Conservation (phyloP, 78 protist species). For the Anaeramoeba flamelloides region DNA sequence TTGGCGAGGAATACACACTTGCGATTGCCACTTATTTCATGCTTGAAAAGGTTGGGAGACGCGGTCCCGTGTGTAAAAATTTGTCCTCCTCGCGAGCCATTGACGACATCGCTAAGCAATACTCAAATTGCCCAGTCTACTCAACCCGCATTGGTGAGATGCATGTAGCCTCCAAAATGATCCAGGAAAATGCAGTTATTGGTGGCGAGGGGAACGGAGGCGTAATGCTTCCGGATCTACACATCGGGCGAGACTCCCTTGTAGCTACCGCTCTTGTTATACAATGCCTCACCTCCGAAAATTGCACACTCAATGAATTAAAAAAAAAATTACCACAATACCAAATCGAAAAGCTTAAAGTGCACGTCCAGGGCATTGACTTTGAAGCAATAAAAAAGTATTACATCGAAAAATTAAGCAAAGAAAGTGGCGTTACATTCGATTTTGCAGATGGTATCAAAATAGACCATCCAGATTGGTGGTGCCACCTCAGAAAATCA, state of each 20-base stretch:
- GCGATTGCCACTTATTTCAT: constrained; percentile 15
- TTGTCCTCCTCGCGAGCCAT: constrained; percentile 11
- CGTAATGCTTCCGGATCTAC: constrained; percentile 32
- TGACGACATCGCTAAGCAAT: constrained; percentile 5
- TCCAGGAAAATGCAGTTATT: not conserved
- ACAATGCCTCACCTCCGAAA: not conserved
- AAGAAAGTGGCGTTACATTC: not conserved
- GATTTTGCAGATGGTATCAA: constrained; percentile 12
- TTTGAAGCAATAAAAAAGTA: not conserved
- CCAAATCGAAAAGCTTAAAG: not conserved
- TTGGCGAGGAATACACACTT: constrained; percentile 35
- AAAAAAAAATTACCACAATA: not conserved
- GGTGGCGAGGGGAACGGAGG: constrained; percentile 46
- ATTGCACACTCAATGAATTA: not conserved
- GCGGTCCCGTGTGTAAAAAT: constrained; percentile 16
- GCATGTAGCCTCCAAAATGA: constrained; percentile 27
- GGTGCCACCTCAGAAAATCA: constrained; percentile 24
- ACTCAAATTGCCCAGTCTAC: constrained; percentile 1
- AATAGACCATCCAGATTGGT: constrained; percentile 4
- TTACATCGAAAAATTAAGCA: not conserved
- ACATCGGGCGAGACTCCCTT: constrained; percentile 31
- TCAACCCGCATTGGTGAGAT: constrained; percentile 25
- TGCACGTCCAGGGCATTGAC: not conserved
- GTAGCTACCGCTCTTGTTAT: not conserved
- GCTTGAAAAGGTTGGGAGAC: not conserved